phyloP scores from a whole-genome alignment of 768 basidiomycete genomes.

The Amanita thiersii region DNA sequence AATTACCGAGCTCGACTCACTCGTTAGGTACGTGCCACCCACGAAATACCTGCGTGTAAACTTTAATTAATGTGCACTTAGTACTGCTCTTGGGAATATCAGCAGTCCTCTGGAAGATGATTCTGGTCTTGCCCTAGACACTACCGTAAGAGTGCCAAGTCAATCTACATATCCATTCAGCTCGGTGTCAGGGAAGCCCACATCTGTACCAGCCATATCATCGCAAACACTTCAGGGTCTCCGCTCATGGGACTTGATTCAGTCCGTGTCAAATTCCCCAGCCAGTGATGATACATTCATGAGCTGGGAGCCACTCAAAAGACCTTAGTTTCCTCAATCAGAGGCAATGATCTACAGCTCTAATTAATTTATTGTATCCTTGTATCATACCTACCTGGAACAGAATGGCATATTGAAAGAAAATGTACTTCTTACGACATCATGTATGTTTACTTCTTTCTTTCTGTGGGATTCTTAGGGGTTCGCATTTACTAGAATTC shows the following conservation, averaged over 20 bases:
- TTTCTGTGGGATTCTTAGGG: too few species aligned
- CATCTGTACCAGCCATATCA: slow-evolving; percentile 8
- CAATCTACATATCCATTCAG: too few species aligned
- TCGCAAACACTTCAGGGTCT: slow-evolving; percentile 15
- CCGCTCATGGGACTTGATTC: slow-evolving; percentile 24
- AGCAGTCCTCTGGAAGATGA: slow-evolving; percentile 20
- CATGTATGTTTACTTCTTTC: too few species aligned
- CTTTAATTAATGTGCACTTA: slow-evolving; percentile 16
- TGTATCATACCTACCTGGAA: neutral
- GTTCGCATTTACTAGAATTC: too few species aligned
- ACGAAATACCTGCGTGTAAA: slow-evolving; percentile 10
- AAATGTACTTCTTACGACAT: too few species aligned
- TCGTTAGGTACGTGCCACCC: slow-evolving; percentile 37
- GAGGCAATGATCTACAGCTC: neutral
- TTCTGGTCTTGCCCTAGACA: slow-evolving; percentile 11
- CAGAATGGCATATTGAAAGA: neutral
- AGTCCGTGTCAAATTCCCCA: slow-evolving; percentile 18
- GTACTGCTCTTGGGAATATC: slow-evolving; percentile 33
- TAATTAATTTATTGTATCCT: neutral
- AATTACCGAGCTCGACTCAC: slow-evolving; percentile 39
- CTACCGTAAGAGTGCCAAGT: too few species aligned
- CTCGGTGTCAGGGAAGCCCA: slow-evolving; percentile 10
- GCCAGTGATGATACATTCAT: slow-evolving; percentile 49
- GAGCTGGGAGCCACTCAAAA: slow-evolving; percentile 49
- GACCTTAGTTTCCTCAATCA: slow-evolving; percentile 13